Conservation (phyloP, 1,284 basidiomycete species). For the Microstroma glucosiphilum region DNA sequence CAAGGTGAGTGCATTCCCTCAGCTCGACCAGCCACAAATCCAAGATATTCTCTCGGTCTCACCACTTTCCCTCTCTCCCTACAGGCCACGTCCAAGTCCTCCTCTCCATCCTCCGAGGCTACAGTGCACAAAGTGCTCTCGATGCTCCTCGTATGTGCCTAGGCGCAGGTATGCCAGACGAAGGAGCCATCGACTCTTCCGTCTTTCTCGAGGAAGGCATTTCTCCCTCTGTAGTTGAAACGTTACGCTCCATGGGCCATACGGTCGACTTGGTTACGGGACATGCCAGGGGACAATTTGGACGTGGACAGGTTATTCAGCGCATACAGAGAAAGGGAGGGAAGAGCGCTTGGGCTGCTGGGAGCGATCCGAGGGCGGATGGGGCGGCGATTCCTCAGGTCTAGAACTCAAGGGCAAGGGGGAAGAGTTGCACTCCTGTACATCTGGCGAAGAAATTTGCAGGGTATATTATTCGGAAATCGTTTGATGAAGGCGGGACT, state of each 20-base stretch:
- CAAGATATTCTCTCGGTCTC: too few species aligned
- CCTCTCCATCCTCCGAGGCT: conserved; percentile 76
- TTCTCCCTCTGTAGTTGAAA: conserved; percentile 54
- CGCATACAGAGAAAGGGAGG: conserved; percentile 12
- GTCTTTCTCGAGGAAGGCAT: conserved; percentile 85
- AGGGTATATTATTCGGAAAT: too few species aligned
- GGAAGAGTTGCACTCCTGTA: too few species aligned
- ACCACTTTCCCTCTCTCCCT: too few species aligned
- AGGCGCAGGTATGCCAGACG: conserved; percentile 70
- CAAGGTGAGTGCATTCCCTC: conserved; percentile 55
- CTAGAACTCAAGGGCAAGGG: too few species aligned
- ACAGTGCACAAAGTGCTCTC: conserved; percentile 60
- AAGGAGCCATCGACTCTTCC: conserved; percentile 63
- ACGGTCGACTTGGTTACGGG: conserved; percentile 63
- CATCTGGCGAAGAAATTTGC: too few species aligned
- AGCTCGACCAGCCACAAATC: too few species aligned
- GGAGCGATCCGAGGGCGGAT: conserved; percentile 73
- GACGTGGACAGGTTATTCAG: conserved; percentile 64
- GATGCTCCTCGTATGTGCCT: conserved; percentile 96
- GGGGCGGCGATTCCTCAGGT: conserved; percentile 41
- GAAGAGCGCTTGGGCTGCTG: conserved; percentile 70
- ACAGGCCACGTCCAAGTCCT: conserved; percentile 77
- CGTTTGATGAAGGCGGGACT: too few species aligned
- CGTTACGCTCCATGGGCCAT: conserved; percentile 72
- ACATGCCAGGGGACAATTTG: conserved; percentile 66